A percentile compares a stretch with the other conserved stretches of the same genome.
Evolutionary conservation across 148 eudicot genomes (phyloP).

Genomic region (Fagopyrum tataricum): DNA sequence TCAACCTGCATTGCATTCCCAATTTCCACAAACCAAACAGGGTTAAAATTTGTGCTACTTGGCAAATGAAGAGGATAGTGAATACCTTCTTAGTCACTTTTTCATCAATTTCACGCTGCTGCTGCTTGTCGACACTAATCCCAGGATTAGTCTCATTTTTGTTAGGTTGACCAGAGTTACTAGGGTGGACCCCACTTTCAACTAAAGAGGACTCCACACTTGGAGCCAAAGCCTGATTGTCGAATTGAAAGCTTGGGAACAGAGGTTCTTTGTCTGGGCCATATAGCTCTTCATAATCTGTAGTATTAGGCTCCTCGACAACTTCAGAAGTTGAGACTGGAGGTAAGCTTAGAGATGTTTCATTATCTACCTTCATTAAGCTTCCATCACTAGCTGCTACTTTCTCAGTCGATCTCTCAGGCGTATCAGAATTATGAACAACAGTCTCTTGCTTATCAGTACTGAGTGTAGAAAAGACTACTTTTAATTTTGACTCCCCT

Average conservation of each 20-base stretch:
- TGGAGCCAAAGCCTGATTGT: slow-evolving; percentile 20
- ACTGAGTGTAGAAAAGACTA: slow-evolving; percentile 62
- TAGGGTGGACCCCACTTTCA: slow-evolving; percentile 19
- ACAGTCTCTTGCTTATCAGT: slow-evolving; percentile 21
- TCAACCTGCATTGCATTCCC: slow-evolving; percentile 54
- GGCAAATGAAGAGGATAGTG: neutral
- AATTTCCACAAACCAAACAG: neutral
- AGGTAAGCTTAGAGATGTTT: slow-evolving; percentile 19
- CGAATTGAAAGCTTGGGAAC: slow-evolving; percentile 26
- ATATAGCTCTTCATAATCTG: slow-evolving; percentile 80
- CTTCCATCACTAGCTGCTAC: slow-evolving; percentile 16
- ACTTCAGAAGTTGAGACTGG: slow-evolving; percentile 31
- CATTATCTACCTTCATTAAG: slow-evolving; percentile 15
- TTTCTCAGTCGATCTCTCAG: slow-evolving; percentile 15
- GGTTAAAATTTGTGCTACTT: neutral
- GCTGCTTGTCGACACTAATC: slow-evolving; percentile 25
- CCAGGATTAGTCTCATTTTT: slow-evolving; percentile 24
- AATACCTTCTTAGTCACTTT: slow-evolving; percentile 58
- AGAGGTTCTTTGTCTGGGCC: slow-evolving; percentile 84
- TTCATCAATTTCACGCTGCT: slow-evolving; percentile 24
- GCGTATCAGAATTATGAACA: slow-evolving; percentile 18
- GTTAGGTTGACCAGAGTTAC: slow-evolving; percentile 14
- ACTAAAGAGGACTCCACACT: slow-evolving; percentile 19
- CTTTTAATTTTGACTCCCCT: slow-evolving; percentile 58
- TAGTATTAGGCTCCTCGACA: slow-evolving; percentile 50